Base-by-base conservation (phyloP, 2,329 filamentous ascomycete genomes). In the Penicillium crustosum region DNA sequence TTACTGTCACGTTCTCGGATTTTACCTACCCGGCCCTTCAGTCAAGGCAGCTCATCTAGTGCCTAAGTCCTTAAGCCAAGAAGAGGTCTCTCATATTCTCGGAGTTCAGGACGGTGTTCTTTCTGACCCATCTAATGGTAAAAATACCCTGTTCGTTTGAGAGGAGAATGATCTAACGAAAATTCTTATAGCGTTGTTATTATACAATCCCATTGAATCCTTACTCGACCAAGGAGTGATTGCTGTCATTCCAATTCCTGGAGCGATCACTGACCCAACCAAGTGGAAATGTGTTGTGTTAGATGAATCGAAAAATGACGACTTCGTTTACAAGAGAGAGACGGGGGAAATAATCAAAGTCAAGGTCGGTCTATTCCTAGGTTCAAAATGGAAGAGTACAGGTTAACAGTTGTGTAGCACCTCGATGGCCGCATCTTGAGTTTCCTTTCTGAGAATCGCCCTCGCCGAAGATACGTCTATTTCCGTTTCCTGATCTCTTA, bases 401-500 rank as follows among this genome's bases (percentile, higher is more conserved):
- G 33, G 35, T 25, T 36, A 51, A 55, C 17, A 25, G 13, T 36
- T 43, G 33, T 44, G 15, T 49, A 65, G 64, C 60, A 66, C 29
- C 41, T 68, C 6, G 51, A 67, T 48, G 49, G 54, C 13, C 58
- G 53, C 31, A 47, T 54, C 19, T 45, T 67, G 15, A 51, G 19
- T 7, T 66, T 67, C 42, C 42, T 58, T 12, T 58, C 49, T 13
- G 47, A 61, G 2, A 61, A 62, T n/a, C 53, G 61, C 5, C 65
- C 65, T 29, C 53, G 61, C 9, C 50, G 53, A 5, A 36, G 62
- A 29, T 67, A 63, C 36, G 62, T 68, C 7, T 66, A 64, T 49
- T 66, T 67, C 47, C 45, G 64, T 10, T 68, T 61, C 44, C 35
- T 68, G 0, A 61, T 66, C 19, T 64, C 65, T 3, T 65, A 65